Base-by-base conservation (phyloP, 345 rosid genomes). In the Linum lewisii region DNA sequence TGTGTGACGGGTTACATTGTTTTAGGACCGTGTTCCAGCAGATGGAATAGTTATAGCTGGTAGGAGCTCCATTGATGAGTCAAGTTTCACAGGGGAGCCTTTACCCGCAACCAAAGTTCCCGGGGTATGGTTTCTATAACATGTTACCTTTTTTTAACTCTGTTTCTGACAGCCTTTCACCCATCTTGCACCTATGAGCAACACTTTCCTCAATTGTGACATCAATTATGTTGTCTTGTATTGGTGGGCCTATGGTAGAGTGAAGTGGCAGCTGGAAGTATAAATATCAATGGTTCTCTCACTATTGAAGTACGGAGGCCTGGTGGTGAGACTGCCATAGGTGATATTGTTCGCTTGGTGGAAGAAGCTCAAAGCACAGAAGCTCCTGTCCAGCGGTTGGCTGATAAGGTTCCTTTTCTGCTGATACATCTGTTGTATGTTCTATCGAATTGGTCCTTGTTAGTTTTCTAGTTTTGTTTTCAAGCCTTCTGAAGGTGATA, bases 41-140 rank as follows among this genome's bases (percentile, higher is more conserved):
- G 98, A 92, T 75, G 98, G 95, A 66, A 72, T 83, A 29, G 96
- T 88, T 69, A 88, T 69, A 84, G 88, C 87, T 53, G 98, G 98
- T 67, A 87, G 95, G 79, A 92, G 98, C 70, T 72, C 85, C 23
- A 72, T 92, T 68, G 95, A 92, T 63, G 98, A 88, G 71, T 88
- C 98, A 65, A 86, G 95, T 78, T 92, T 92, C 73, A 88, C 96
- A 10, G 98, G 98, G 66, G 98, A 92, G 82, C 95, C 96, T 57
- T 72, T 92, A 84, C 96, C 96, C 51, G 95, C 79, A 69, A 92
- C 93, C 65, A 92, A 92, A 79, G 66, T 83, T 45, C 75, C 84
- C 4, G 95, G 93, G 96, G 98, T 92, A 86, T 67, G 63, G 62
- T 64, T 73, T 49, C 36, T 58, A 36, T 24, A 54, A 19, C 57